Base-by-base conservation (phyloP, 768 basidiomycete genomes). In the Scleroderma bovista region DNA sequence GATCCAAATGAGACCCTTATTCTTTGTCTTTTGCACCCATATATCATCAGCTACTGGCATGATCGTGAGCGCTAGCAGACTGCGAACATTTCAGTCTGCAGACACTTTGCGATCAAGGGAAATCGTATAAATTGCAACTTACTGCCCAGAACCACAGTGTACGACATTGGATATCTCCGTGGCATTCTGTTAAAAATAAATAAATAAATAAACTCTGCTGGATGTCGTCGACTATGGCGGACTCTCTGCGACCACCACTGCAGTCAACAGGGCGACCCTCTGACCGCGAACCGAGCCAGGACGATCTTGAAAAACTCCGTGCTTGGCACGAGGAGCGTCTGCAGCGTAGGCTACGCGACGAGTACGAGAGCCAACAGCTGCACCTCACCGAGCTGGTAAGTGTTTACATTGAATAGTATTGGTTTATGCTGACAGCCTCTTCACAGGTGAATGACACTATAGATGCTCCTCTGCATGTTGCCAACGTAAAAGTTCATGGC, bases 401-500 rank as follows among this genome's bases (percentile, higher is more conserved):
- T 71, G 26, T 16, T 6, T 13, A 13, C n/a, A 22, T 44, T n/a
- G 36, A 20, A 12, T 22, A 26, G 3, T 6, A 13, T 11, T 8
- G 11, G 11, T 8, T 48, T 26, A 11, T 7, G 17, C 17, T 20
- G 16, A 29, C 15, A 20, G 33, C 22, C 24, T n/a, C 31, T 6
- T 31, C 31, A 17, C 43, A 50, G 49, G 36, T 50, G 17, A 45
- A 45, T 13, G 49, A 51, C 26, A 92, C 86, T 58, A 68, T 88
- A 43, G 71, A 82, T 15, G 75, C 83, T 0, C 83, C 83, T 0
- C 67, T 89, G 44, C 74, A 76, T 34, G 75, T 99, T 44, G 79
- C 84, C 13, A 75, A 88, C 2, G 84, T 99, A 16, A 86, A 86
- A 52, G 77, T 98, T 13, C 80, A 88, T 56, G 93, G 93, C 48